Conservation (phyloP, 148 eudicot genomes). For the Rhododendron ferrugineum region DNA sequence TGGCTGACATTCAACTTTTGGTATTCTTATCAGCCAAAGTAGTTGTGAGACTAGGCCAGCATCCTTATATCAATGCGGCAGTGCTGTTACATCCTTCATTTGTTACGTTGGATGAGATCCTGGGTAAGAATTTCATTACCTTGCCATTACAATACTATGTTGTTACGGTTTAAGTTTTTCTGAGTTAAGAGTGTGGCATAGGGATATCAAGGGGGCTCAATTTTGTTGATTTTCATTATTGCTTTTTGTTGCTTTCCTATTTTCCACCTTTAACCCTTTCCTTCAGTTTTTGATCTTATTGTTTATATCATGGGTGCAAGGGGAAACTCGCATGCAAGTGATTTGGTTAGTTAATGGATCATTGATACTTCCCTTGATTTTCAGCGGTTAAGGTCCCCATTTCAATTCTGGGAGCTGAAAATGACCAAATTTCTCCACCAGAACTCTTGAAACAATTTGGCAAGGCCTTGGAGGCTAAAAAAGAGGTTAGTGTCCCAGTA, state of each 20-base stretch:
- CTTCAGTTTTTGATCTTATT: background rate
- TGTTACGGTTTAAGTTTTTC: background rate
- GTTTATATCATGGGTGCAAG: background rate
- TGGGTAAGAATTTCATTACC: constrained; percentile 29
- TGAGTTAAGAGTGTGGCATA: background rate
- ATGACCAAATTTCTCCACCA: constrained; percentile 57
- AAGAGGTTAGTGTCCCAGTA: constrained; percentile 42
- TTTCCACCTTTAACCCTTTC: background rate
- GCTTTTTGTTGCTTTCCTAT: background rate
- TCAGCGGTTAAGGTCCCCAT: constrained; percentile 67
- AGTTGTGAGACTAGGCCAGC: constrained; percentile 50
- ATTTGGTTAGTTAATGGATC: background rate
- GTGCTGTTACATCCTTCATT: constrained; percentile 64
- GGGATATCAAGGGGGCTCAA: background rate
- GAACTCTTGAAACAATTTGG: constrained; percentile 60
- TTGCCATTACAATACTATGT: background rate
- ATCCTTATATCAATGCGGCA: constrained; percentile 42
- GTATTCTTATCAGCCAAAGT: constrained; percentile 49
- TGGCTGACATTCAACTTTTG: background rate
- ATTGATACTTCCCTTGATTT: constrained; percentile 1
- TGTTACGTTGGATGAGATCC: constrained; percentile 55
- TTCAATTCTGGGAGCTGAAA: constrained; percentile 67
- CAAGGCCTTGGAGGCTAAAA: constrained; percentile 45
- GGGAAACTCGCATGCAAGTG: background rate
- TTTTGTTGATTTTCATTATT: background rate